Base-by-base conservation (phyloP, 345 rosid genomes). In the Erodium maritimum region DNA sequence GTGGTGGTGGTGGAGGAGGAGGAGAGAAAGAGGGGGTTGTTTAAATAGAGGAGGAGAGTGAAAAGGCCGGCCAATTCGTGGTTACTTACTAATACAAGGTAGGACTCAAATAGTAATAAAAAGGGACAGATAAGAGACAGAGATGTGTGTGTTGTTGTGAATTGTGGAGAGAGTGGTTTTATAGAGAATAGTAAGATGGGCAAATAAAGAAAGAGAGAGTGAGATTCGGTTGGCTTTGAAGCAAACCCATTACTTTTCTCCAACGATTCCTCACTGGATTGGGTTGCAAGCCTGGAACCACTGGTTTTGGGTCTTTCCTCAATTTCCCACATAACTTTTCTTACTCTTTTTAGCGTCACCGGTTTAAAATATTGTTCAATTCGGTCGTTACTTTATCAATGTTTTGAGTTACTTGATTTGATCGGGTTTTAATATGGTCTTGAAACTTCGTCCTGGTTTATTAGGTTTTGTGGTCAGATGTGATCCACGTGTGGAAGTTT, bases 161-260 rank as follows among this genome's bases (percentile, higher is more conserved):
- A 42, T 54, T 33, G 3, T 23, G n/a, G 29, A 58, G 61, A 33
- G 25, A 19, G 33, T 50, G 21, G 52, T 46, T 42, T 19, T 61
- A 14, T 37, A 37, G 13, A 4, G 6, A 4, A 37, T 37, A 37
- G 46, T 25, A 53, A 33, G 62, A 48, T 59, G 18, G 48, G 9
- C 23, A 58, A 19, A 34, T 57, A 54, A 58, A 59, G 74, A 65
- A 73, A 77, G 62, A 71, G 75, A 50, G 75, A 77, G 83, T 62
- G 83, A 74, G 79, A 77, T 79, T 77, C 81, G 77, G 79, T 64
- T 84, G 84, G 82, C 73, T 79, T 84, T 68, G 73, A 84, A 81
- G 86, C 84, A 80, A 84, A 70, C 82, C 72, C 80, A 62, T 80
- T 80, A 63, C 80, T 74, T 83, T 78, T 59, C 58, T 23, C 33